Base-by-base conservation (phyloP, 345 rosid species). In the Gossypium raimondii region DNA sequence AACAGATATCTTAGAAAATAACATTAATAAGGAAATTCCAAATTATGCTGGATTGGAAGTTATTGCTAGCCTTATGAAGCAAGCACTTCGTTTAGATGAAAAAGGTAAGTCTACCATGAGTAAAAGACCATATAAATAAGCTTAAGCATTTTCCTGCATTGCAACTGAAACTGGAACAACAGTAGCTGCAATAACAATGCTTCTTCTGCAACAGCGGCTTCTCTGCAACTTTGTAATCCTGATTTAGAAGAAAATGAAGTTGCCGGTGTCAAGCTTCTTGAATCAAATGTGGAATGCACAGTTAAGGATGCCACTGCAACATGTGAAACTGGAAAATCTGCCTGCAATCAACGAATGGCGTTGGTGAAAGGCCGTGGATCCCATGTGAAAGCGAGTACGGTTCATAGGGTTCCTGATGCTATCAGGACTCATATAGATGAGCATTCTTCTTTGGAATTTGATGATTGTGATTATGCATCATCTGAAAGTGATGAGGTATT, bases 401-500 rank as follows among this genome's bases (percentile, higher is more conserved):
- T 77, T 73, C 80, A 81, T 41, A 78, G 78, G 56, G 77, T 80
- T 38, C 71, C 78, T 70, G 82, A 60, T 66, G 73, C 85, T 62
- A 59, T 45, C 80, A 80, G 75, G 75, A 73, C 59, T 69, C 70
- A 12, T 67, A 74, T 60, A 70, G 77, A 73, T 73, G 71, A 80
- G 18, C 79, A 59, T 69, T 70, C 82, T 83, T 81, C 82, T 16
- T 55, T 67, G 64, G 82, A 82, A 68, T 72, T 81, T 16, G 83
- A 85, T 78, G 87, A 79, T 51, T 24, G 67, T 44, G 86, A 84
- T 47, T 73, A 76, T 58, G 79, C 72, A 34, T 87, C 94, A 75
- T 85, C 91, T 41, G 93, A 89, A 81, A 89, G 87, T 82, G 80
- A 79, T 24, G 87, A 86, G 74, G 74, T 57, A 62, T 67, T 82